phyloP scores from a whole-genome alignment of 257 asterid genomes.

The Orobanche coerulescens region DNA sequence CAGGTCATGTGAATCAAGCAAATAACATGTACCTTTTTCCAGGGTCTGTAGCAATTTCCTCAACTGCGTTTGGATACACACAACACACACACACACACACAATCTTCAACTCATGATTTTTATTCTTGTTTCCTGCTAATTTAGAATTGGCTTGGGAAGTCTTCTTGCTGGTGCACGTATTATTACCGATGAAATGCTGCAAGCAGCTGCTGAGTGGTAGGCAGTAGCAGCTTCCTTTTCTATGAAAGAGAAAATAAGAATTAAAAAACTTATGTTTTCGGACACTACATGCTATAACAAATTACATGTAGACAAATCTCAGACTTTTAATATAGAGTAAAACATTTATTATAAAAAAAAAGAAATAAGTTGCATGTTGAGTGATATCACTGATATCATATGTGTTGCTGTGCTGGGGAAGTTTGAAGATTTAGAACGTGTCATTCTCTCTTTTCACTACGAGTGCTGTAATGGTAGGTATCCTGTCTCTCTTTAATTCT shows the following conservation, averaged over 20 bases:
- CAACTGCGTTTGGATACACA: neutral
- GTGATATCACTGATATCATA: too few species aligned
- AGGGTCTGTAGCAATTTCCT: constrained; percentile 56
- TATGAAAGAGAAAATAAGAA: neutral
- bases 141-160: constrained; percentile 95
- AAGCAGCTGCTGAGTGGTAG: constrained; percentile 93
- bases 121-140: constrained; percentile 22
- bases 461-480: neutral
- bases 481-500: constrained; percentile 3
- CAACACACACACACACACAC: neutral
- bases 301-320: neutral
- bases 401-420: neutral
- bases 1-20: constrained; percentile 94
- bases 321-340: neutral
- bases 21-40: constrained; percentile 98
- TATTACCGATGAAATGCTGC: constrained; percentile 88
- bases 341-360: neutral
- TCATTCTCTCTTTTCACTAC: neutral
- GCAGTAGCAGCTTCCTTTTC: constrained; percentile 18
- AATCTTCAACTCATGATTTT: constrained; percentile 2
- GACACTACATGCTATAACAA: neutral
- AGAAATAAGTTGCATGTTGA: neutral
- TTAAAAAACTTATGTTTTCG: neutral
- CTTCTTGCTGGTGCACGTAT: constrained; percentile 83
- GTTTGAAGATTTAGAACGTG: neutral